Conservation (phyloP, 148 eudicot genomes). For the Cornus florida region DNA sequence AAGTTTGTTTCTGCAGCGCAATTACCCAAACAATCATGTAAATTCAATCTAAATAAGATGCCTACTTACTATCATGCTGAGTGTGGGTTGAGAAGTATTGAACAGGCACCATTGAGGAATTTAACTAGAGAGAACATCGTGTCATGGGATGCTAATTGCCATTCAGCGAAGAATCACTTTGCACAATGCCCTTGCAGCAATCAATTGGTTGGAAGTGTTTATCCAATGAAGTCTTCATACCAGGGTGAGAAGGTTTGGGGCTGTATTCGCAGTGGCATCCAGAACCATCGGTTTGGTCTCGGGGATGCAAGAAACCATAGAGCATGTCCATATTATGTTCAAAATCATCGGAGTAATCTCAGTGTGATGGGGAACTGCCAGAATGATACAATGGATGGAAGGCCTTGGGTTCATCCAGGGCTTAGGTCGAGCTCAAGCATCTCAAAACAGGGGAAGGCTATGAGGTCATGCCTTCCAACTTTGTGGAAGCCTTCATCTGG, state of each 20-base stretch:
- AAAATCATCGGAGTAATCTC: background rate
- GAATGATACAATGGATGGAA: constrained; percentile 11
- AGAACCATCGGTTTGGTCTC: background rate
- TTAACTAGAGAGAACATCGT: constrained; percentile 7
- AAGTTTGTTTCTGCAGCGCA: background rate
- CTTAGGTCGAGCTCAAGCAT: constrained; percentile 15
- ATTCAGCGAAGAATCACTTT: too few relatives aligned
- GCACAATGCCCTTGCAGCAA: background rate
- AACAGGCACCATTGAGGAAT: background rate
- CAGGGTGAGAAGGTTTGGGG: constrained; percentile 2
- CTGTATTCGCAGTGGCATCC: background rate
- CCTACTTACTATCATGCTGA: background rate
- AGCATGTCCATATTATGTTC: background rate
- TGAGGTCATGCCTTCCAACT: constrained; percentile 11
- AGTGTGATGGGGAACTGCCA: constrained; percentile 9
- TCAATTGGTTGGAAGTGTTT: constrained; percentile 6
- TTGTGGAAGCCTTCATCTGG: constrained; percentile 7
- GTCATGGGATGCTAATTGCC: background rate
- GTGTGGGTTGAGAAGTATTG: background rate
- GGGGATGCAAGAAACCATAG: constrained; percentile 12
- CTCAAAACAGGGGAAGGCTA: constrained; percentile 21
- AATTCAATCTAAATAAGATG: background rate
- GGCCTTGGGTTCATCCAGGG: constrained; percentile 18
- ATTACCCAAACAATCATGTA: constrained; percentile 4
- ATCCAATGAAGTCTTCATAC: background rate